phyloP scores from a whole-genome alignment of 2,329 filamentous ascomycete genomes.

The Sordariomycetes sp. region DNA sequence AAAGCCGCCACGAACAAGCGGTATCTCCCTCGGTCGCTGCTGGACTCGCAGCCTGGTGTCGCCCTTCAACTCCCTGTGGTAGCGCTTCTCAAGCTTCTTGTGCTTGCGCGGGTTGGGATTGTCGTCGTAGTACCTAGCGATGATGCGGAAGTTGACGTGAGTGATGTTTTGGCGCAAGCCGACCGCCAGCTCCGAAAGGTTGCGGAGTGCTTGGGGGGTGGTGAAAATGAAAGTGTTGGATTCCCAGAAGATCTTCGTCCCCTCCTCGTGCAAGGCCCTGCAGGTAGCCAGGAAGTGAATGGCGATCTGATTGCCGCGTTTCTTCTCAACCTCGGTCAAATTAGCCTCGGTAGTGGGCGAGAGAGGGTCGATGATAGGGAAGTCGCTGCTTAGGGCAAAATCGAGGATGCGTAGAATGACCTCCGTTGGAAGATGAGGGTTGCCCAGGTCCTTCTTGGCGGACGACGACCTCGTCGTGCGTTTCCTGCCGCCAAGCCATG shows the following conservation, averaged over 20 bases:
- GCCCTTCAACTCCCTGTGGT: conserved; percentile 33
- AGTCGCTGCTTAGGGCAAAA: conserved; percentile 37
- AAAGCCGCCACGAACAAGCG: conserved; percentile 39
- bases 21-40: conserved; percentile 32
- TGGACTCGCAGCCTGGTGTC: conserved; percentile 31
- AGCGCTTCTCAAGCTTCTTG: conserved; percentile 27
- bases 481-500: conserved; percentile 17
- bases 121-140: conserved; percentile 48
- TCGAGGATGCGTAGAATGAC: conserved; percentile 42
- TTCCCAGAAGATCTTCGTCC: conserved; percentile 38
- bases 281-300: conserved; percentile 45
- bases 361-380: conserved; percentile 45
- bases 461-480: conserved; percentile 22
- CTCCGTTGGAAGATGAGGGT: conserved; percentile 41
- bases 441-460: conserved; percentile 15
- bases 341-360: conserved; percentile 31
- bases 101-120: conserved; percentile 21
- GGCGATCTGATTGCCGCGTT: conserved; percentile 36
- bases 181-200: conserved; percentile 36
- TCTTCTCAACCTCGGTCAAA: conserved; percentile 32
- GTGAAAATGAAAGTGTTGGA: conserved; percentile 48
- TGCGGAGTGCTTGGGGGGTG: conserved; percentile 35
- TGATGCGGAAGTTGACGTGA: conserved; percentile 40
- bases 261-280: conserved; percentile 38
- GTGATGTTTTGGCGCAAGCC: conserved; percentile 32